These are phyloP conservation scores for Amorphotheca resinae DNA, from an alignment of 495 filamentous ascomycete genomes.

Conservation along the genomic window DNA sequence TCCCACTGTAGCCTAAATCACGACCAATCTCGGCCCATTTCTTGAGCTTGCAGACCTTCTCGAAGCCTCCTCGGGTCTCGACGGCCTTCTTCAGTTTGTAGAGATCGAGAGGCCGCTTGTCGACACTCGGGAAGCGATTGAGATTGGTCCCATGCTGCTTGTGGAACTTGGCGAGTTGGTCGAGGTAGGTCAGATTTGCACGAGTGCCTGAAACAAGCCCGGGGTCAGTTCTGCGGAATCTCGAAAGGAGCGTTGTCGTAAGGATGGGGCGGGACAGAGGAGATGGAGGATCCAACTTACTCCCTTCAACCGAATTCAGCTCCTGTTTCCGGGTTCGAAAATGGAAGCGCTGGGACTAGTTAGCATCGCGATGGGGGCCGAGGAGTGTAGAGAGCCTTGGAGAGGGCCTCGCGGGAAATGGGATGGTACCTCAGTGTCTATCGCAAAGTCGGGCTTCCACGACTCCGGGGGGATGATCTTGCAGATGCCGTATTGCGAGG, in stretches of 20 bases:
- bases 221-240: slow-evolving; percentile 6
- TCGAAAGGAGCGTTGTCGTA: not conserved
- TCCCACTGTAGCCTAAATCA: slow-evolving; percentile 94
- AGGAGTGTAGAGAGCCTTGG: not conserved
- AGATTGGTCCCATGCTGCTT: slow-evolving; percentile 91
- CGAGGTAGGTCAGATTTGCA: slow-evolving; percentile 90
- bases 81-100: slow-evolving; percentile 97
- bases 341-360: slow-evolving; percentile 64
- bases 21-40: slow-evolving; percentile 99
- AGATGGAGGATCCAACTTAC: slow-evolving; percentile 44
- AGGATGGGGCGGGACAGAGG: slow-evolving; percentile 21
- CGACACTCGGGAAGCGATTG: slow-evolving; percentile 87
- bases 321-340: slow-evolving; percentile 96
- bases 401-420: not conserved
- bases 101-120: slow-evolving; percentile 93
- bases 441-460: slow-evolving; percentile 91
- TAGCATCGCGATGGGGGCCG: slow-evolving; percentile 3
- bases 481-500: slow-evolving; percentile 74
- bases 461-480: slow-evolving; percentile 88
- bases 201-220: slow-evolving; percentile 56
- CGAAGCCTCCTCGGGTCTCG: slow-evolving; percentile 84
- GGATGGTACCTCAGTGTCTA: slow-evolving; percentile 76
- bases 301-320: slow-evolving; percentile 96
- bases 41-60: slow-evolving; percentile 90
- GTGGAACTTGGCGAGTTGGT: slow-evolving; percentile 92